Evolutionary conservation across 257 asterid genomes (phyloP).

Genomic region (Nemophila menziesii): DNA sequence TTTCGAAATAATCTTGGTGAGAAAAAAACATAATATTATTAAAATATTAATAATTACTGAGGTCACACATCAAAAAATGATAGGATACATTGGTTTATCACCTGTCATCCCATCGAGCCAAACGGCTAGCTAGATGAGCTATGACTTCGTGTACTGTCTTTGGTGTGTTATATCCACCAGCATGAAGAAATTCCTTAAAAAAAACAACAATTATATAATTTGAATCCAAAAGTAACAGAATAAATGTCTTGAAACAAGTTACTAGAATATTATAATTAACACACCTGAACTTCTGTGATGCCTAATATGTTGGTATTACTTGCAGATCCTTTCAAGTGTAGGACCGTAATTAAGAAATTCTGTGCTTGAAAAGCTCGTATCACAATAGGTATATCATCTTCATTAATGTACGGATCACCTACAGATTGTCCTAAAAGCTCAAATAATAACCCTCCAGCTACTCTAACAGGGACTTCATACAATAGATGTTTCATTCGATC

Average conservation of each 20-base stretch:
- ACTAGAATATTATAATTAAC: background rate
- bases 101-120: slow-evolving; percentile 99
- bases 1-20: slow-evolving; percentile 68
- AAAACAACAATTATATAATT: slow-evolving; percentile 1
- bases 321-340: slow-evolving; percentile 77
- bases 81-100: slow-evolving; percentile 18
- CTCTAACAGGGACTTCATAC: slow-evolving; percentile 96
- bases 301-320: slow-evolving; percentile 67
- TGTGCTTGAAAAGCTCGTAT: slow-evolving; percentile 94
- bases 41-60: background rate
- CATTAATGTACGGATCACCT: slow-evolving; percentile 76
- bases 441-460: slow-evolving; percentile 86
- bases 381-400: slow-evolving; percentile 90
- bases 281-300: slow-evolving; percentile 92
- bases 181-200: slow-evolving; percentile 64
- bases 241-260: background rate
- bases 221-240: background rate
- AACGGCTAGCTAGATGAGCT: slow-evolving; percentile 67
- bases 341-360: slow-evolving; percentile 59
- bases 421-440: slow-evolving; percentile 94
- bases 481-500: slow-evolving; percentile 89
- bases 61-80: background rate
- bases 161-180: slow-evolving; percentile 74
- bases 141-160: slow-evolving; percentile 63
- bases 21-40: too few species aligned